Conservation (phyloP, 257 asterid genomes). For the Solanum chiquidenum region DNA sequence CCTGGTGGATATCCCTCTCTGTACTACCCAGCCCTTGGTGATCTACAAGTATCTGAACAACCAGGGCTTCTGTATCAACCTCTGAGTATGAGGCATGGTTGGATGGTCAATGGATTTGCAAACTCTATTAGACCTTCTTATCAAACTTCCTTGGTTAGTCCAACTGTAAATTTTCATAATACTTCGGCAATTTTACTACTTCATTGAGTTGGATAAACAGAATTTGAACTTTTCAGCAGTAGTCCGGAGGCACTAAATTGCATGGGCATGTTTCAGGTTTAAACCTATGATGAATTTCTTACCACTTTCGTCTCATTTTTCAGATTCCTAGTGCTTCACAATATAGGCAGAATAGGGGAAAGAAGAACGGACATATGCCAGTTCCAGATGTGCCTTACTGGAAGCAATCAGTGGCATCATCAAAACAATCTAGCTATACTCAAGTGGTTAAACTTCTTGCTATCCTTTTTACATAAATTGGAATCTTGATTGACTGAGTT, state of each 20-base stretch:
- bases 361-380: slow-evolving; percentile 29
- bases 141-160: slow-evolving; percentile 50
- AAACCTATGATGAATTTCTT: background rate
- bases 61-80: slow-evolving; percentile 52
- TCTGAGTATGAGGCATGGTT: slow-evolving; percentile 46
- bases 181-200: background rate
- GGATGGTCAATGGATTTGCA: slow-evolving; percentile 52
- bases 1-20: slow-evolving; percentile 58
- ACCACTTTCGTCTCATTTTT: background rate
- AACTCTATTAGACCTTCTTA: slow-evolving; percentile 37
- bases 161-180: background rate
- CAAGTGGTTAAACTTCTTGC: slow-evolving; percentile 30
- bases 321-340: slow-evolving; percentile 49
- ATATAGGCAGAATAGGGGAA: slow-evolving; percentile 52
- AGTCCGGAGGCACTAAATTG: background rate
- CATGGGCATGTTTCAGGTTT: background rate
- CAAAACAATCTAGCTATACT: slow-evolving; percentile 40
- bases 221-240: background rate
- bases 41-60: slow-evolving; percentile 39
- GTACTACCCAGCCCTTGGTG: slow-evolving; percentile 45
- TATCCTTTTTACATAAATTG: background rate
- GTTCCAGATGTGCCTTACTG: slow-evolving; percentile 20
- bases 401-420: slow-evolving; percentile 24
- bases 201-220: background rate
- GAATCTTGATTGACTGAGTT: background rate